These are phyloP conservation scores for Rosa multiflora DNA, from an alignment of 306 rosid genomes.

Conservation along the genomic window DNA sequence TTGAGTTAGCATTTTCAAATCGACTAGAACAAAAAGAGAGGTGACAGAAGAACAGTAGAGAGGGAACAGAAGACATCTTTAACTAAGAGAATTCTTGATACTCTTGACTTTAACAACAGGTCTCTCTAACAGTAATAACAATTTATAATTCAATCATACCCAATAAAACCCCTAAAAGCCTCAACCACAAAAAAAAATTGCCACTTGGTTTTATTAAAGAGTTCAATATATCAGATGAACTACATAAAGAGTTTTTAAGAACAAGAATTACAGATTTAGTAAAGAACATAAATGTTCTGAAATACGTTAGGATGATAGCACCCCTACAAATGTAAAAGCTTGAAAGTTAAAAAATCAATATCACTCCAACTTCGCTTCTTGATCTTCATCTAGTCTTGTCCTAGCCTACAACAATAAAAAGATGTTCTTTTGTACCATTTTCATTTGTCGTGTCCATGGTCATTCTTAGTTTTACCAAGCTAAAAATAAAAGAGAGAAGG, in stretches of 20 bases:
- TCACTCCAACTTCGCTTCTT: conserved; percentile 58
- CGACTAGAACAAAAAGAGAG: background rate
- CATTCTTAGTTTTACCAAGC: too few species aligned
- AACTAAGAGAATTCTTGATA: background rate
- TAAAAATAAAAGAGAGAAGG: background rate
- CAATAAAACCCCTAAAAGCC: background rate
- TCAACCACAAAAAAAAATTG: background rate
- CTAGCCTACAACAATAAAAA: conserved; percentile 57
- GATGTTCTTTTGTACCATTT: conserved; percentile 19
- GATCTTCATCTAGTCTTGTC: conserved; percentile 79
- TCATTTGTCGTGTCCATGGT: background rate
- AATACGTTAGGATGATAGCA: conserved; percentile 27
- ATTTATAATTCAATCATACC: too few species aligned
- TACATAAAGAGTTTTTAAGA: background rate
- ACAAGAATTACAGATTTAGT: background rate
- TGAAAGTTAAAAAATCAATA: conserved; percentile 41
- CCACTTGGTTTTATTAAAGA: background rate
- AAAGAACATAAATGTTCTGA: conserved; percentile 7
- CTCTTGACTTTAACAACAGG: background rate
- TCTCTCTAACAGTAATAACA: background rate
- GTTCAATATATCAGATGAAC: background rate
- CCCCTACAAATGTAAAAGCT: conserved; percentile 27
- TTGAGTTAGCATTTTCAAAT: background rate
- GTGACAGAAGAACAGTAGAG: background rate
- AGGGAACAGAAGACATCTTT: background rate